phyloP scores from a whole-genome alignment of 1,284 basidiomycete genomes.

The Erythrobasidium hasegawianum region DNA sequence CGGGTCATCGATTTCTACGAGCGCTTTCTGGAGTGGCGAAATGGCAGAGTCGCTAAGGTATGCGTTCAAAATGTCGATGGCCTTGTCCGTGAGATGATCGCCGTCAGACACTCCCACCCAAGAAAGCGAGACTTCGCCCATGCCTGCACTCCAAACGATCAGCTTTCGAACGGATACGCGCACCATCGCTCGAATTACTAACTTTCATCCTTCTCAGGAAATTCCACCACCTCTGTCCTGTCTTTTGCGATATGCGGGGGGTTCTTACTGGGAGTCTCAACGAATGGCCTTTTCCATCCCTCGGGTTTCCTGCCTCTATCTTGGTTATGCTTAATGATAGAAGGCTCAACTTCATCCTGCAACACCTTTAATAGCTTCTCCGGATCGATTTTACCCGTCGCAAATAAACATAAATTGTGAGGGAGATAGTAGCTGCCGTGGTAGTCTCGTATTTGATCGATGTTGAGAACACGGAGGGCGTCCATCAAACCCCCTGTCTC shows the following conservation, averaged over 20 bases:
- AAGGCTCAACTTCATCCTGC: conserved; percentile 75
- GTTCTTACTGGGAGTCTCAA: conserved; percentile 75
- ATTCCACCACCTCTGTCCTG: conserved; percentile 69
- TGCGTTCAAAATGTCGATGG: conserved; percentile 75
- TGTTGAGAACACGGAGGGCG: conserved; percentile 76
- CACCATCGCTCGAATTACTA: background rate
- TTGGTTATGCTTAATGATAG: conserved; percentile 69
- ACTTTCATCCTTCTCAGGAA: conserved; percentile 95
- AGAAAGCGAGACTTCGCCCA: conserved; percentile 77
- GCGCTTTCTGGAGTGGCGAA: conserved; percentile 87
- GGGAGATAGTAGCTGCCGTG: conserved; percentile 90
- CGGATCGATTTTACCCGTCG: conserved; percentile 54
- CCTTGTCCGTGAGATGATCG: conserved; percentile 74
- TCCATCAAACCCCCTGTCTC: conserved; percentile 97
- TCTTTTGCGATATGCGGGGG: conserved; percentile 60
- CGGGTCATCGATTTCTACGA: conserved; percentile 85
- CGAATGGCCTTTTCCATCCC: conserved; percentile 90
- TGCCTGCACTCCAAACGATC: conserved; percentile 15
- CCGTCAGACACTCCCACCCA: conserved; percentile 69
- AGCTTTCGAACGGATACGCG: background rate
- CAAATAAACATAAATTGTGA: conserved; percentile 81
- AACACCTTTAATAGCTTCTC: conserved; percentile 62
- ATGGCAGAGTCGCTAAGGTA: conserved; percentile 88
- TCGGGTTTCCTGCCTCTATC: conserved; percentile 60
- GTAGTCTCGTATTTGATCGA: conserved; percentile 87